Base-by-base conservation (phyloP, 1,139 yeast genomes). In the Meyerozyma athensensis region DNA sequence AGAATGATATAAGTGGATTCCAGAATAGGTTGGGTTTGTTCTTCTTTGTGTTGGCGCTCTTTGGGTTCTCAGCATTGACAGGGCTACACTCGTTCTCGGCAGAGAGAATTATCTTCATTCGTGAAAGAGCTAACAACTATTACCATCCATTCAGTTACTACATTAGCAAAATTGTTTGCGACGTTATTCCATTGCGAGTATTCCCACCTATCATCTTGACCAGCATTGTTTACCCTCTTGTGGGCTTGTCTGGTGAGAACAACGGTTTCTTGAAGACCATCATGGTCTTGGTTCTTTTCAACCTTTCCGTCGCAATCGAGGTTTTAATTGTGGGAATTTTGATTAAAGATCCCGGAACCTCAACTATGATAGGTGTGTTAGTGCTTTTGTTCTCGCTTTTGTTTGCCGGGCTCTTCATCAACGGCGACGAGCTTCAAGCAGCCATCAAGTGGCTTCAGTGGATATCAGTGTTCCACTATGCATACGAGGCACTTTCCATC, bases 51-150 rank as follows among this genome's bases (percentile, higher is more conserved):
- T 68, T 92, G 46, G 87, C 97, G 4, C 74, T 90, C 52, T 90
- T 92, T 65, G 98, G 98, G 0, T 92, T 92, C 58, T 83, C 95
- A 1, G 82, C 97, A 0, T 71, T 92, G 53, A 92, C 97, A 0
- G 95, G 97, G 0, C 68, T 92, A 39, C 90, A 87, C 52, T 78
- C 96, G 2, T 92, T 92, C 58, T 81, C 96, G 0, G 74, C 79
- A 42, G 98, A 92, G 57, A 72, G 97, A 49, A 79, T 89, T 32
- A 86, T 90, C 16, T 92, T 92, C 53, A 74, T 92, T 44, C 76
- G 96, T 40, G 98, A 92, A 60, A 75, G 98, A 41, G 90, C 97
- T 5, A 92, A 92, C 56, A 92, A 92, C 47, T 92, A 92, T 59
- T 92, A 92, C 59, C 80, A 79, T 44, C 95, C 98, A 6, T 59